Evolutionary conservation across 2,329 filamentous ascomycete species (phyloP).

Genomic region (Penicillium sp.): DNA sequence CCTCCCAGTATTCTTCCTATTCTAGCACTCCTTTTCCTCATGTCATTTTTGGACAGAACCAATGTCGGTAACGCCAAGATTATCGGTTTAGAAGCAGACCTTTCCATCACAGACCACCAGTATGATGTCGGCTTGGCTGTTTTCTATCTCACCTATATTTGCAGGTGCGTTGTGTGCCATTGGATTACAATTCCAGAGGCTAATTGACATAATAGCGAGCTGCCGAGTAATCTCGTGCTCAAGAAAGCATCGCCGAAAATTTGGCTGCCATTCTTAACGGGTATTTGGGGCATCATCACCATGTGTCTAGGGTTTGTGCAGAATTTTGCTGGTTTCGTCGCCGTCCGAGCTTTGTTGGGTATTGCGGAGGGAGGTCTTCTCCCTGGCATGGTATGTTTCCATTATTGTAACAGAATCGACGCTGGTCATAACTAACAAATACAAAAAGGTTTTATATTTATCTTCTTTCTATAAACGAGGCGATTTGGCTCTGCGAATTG

Average conservation of each 20-base stretch:
- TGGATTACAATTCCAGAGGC: background rate
- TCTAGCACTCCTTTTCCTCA: slow-evolving; percentile 63
- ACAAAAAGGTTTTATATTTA: slow-evolving; percentile 58
- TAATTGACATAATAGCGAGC: slow-evolving; percentile 47
- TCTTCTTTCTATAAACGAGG: slow-evolving; percentile 60
- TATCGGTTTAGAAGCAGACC: slow-evolving; percentile 58
- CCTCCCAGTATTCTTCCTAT: slow-evolving; percentile 56
- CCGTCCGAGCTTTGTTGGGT: slow-evolving; percentile 60
- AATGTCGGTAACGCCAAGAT: slow-evolving; percentile 71
- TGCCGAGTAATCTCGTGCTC: slow-evolving; percentile 63
- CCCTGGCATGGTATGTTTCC: slow-evolving; percentile 57
- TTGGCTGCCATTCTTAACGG: slow-evolving; percentile 58
- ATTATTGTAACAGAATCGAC: background rate
- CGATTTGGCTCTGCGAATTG: slow-evolving; percentile 62
- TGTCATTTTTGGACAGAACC: slow-evolving; percentile 65
- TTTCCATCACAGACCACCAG: slow-evolving; percentile 58
- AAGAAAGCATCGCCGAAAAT: slow-evolving; percentile 60
- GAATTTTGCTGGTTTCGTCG: slow-evolving; percentile 55
- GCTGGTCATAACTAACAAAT: slow-evolving; percentile 5
- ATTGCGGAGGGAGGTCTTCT: slow-evolving; percentile 63
- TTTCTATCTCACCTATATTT: slow-evolving; percentile 60
- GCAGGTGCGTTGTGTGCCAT: slow-evolving; percentile 45
- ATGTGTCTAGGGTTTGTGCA: slow-evolving; percentile 40
- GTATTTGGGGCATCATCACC: slow-evolving; percentile 58
- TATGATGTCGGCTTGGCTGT: slow-evolving; percentile 64